A percentile compares a stretch with the other conserved stretches of the same genome.
phyloP scores from a whole-genome alignment of 805 yeast genomes.

The Priceomyces castillae region DNA sequence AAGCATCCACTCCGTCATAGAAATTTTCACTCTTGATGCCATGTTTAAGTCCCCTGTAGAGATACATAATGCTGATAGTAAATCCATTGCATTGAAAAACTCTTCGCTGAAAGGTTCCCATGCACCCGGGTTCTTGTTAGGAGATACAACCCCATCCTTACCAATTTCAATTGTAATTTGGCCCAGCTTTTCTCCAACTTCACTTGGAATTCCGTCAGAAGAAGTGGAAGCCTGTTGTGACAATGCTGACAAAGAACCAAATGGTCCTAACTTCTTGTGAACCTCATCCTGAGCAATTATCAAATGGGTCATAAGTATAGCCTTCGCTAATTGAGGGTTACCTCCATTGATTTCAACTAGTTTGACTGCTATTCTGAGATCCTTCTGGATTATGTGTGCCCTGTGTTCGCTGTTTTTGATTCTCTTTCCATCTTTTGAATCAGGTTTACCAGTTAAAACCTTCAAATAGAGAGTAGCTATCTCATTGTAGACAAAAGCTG shows the following conservation, averaged over 20 bases:
- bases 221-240: slow-evolving; percentile 3
- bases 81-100: slow-evolving; percentile 71
- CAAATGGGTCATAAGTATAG: slow-evolving; percentile 60
- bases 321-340: slow-evolving; percentile 50
- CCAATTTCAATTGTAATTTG: slow-evolving; percentile 15
- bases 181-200: not conserved
- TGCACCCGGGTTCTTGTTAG: slow-evolving; percentile 42
- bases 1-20: slow-evolving; percentile 72
- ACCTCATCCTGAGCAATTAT: slow-evolving; percentile 67
- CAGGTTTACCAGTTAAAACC: slow-evolving; percentile 41
- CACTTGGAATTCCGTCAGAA: slow-evolving; percentile 4
- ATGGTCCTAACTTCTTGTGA: slow-evolving; percentile 35
- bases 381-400: slow-evolving; percentile 65
- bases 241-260: slow-evolving; percentile 3
- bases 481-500: slow-evolving; percentile 65
- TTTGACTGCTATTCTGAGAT: slow-evolving; percentile 65
- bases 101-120: slow-evolving; percentile 80
- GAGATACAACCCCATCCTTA: slow-evolving; percentile 15
- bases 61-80: slow-evolving; percentile 68
- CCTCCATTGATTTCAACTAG: slow-evolving; percentile 54
- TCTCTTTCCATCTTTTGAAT: slow-evolving; percentile 22
- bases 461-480: slow-evolving; percentile 57
- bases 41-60: slow-evolving; percentile 63
- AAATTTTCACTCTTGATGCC: slow-evolving; percentile 59
- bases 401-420: slow-evolving; percentile 31